Conservation (phyloP, 306 rosid species). For the Gastrolobium bilobum region DNA sequence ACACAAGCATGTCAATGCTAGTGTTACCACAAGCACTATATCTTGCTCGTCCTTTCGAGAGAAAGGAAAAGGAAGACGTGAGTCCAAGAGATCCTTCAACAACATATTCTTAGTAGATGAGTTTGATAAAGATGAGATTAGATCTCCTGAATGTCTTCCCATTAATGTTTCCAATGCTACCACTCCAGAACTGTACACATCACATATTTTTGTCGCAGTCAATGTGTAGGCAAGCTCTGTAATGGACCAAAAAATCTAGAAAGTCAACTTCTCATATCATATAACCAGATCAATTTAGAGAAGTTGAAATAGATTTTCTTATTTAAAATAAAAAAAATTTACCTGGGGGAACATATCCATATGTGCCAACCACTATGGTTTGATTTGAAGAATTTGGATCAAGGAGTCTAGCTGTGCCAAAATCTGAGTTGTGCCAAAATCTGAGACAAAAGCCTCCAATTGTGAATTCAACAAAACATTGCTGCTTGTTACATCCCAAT, state of each 20-base stretch:
- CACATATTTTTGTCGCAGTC: not conserved
- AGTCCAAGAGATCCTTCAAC: conserved; percentile 31
- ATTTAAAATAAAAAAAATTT: not conserved
- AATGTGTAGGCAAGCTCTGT: conserved; percentile 29
- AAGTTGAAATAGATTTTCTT: not conserved
- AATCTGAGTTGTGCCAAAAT: no score
- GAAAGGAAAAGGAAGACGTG: not conserved
- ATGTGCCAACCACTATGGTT: not conserved
- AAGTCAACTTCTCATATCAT: not conserved
- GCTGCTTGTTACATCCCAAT: conserved; percentile 34
- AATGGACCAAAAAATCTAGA: not conserved
- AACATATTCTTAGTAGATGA: not conserved
- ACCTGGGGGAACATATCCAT: conserved; percentile 28
- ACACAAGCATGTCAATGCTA: not conserved
- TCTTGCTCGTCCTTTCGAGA: not conserved
- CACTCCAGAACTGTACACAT: conserved; percentile 29
- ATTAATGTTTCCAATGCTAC: conserved; percentile 19
- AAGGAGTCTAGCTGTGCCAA: conserved; percentile 5
- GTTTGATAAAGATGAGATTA: not conserved
- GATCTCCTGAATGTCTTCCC: conserved; percentile 28
- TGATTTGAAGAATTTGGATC: conserved; percentile 18
- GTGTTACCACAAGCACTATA: not conserved
- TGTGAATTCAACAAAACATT: conserved; percentile 27
- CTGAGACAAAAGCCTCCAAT: conserved; percentile 11
- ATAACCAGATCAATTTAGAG: not conserved